Evolutionary conservation across 1,284 basidiomycete genomes (phyloP).

Genomic region (Tilletia horrida): DNA sequence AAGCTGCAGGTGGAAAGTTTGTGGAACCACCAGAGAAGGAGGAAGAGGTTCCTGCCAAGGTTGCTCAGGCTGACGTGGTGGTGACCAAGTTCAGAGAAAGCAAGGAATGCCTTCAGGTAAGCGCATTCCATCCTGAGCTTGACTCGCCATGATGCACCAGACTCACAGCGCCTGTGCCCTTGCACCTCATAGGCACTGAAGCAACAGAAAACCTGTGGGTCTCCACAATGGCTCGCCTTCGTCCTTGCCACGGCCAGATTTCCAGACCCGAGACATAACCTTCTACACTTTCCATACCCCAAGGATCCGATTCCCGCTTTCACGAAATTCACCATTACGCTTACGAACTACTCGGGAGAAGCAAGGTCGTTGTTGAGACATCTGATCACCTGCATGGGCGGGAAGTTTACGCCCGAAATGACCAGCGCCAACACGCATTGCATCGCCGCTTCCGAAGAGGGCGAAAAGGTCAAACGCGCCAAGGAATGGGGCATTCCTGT

Average conservation of each 20-base stretch:
- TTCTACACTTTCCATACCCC: constrained; percentile 64
- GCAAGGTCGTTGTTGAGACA: constrained; percentile 79
- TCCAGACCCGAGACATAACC: constrained; percentile 66
- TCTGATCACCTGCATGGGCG: constrained; percentile 73
- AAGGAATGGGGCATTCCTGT: constrained; percentile 75
- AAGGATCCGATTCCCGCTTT: constrained; percentile 54
- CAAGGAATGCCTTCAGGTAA: constrained; percentile 61
- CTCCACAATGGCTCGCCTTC: constrained; percentile 75
- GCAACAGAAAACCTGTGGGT: constrained; percentile 67
- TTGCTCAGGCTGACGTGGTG: constrained; percentile 63
- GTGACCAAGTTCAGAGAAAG: constrained; percentile 69
- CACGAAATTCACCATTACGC: constrained; percentile 66
- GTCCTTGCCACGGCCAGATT: constrained; percentile 67
- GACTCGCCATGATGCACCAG: no score
- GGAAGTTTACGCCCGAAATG: constrained; percentile 75
- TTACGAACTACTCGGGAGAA: constrained; percentile 82
- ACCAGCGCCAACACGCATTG: constrained; percentile 67
- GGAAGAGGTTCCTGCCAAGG: constrained; percentile 33
- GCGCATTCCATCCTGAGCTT: constrained; percentile 25
- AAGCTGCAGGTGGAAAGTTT: constrained; percentile 26
- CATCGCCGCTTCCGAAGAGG: constrained; percentile 73
- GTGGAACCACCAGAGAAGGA: constrained; percentile 30
- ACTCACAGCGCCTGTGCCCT: neutral
- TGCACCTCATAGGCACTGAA: constrained; percentile 61
- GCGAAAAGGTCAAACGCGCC: constrained; percentile 73